Evolutionary conservation across 176 grass and related monocot species (phyloP), one percentile per base, ranked within the genome.

Genomic region (Avena atlantica): DNA sequence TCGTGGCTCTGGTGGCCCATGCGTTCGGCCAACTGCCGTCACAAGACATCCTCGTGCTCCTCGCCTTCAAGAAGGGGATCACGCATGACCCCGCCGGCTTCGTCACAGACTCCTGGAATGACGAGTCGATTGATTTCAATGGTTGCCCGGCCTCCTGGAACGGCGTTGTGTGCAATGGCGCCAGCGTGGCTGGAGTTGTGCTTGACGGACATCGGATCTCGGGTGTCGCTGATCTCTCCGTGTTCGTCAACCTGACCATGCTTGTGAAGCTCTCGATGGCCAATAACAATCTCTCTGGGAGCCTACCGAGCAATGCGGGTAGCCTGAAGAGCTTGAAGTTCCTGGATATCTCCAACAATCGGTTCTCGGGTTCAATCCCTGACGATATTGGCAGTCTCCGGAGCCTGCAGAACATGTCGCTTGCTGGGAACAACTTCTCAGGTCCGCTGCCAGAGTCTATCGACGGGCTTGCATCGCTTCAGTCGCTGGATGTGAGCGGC

Each of bases 81-180:
- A 90, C 92, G 0, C 94, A 90, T 37, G 97, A 99, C 81, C 97
- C 97, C 0, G 69, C 89, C 0, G 92, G 97, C 10, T 99, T 91
- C 88, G 78, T 99, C 89, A 89, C 89, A 0, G 92, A 93, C 53
- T 99, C 97, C 0, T 99, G 97, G 97, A 99, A 96, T 0, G 97
- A 99, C 11, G 97, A 99, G 82, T 99, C 94, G 0, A 87, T 99
- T 12, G 92, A 99, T 49, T 94, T 92, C 90, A 96, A 96, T 81
- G 97, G 97, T 8, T 99, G 97, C n/a, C 97, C 97, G 4, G 84
- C 92, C 13, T 96, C 94, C 4, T 99, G 97, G 97, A 99, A 99
- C 13, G 97, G 97, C 74, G 85, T 99, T 5, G 92, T 99, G 56
- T 99, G 97, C 68, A 96, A 88, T 45, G 97, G 92, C 6, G 91